Percentiles rank a stretch among this genome's conserved stretches.
phyloP scores from a whole-genome alignment of 2,329 filamentous ascomycete species.

The Cadophora malorum region DNA sequence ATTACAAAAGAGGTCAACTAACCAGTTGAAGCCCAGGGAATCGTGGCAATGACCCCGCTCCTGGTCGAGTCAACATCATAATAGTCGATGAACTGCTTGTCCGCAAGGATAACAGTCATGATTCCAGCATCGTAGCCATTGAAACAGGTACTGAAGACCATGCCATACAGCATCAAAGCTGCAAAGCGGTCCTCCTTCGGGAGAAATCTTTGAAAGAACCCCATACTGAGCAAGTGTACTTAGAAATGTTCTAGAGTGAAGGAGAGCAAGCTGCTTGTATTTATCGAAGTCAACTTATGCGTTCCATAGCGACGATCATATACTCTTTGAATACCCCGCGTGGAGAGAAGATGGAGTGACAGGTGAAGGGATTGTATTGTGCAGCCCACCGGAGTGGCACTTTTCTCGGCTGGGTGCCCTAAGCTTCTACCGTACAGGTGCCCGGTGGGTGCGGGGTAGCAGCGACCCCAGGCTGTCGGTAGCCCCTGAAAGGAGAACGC shows the following conservation, averaged over 20 bases:
- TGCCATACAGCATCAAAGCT: constrained; percentile 46
- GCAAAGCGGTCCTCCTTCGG: constrained; percentile 50
- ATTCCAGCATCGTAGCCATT: constrained; percentile 52
- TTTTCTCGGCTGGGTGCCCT: neutral
- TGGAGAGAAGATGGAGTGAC: constrained; percentile 16
- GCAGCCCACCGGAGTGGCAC: constrained; percentile 5
- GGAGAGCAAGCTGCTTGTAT: constrained; percentile 8
- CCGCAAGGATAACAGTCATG: constrained; percentile 52
- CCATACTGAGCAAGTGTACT: constrained; percentile 37
- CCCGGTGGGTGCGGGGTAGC: constrained; percentile 12
- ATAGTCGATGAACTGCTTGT: constrained; percentile 50
- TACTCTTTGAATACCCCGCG: constrained; percentile 23
- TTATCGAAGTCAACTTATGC: constrained; percentile 9
- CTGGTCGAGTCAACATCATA: constrained; percentile 47
- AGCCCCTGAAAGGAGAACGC: neutral
- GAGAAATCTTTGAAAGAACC: constrained; percentile 46
- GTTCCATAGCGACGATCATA: constrained; percentile 30
- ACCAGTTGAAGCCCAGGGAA: constrained; percentile 52
- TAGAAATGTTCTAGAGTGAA: neutral
- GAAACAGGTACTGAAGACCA: constrained; percentile 50
- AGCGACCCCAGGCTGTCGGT: neutral
- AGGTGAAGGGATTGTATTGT: neutral
- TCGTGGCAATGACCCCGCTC: constrained; percentile 49
- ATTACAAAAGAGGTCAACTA: constrained; percentile 2
- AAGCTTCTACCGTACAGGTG: neutral